A percentile compares a stretch with the other conserved stretches of the same genome.
Evolutionary conservation across 177 flowering plant genomes (phyloP).

Genomic region (Tripterygium wilfordii): DNA sequence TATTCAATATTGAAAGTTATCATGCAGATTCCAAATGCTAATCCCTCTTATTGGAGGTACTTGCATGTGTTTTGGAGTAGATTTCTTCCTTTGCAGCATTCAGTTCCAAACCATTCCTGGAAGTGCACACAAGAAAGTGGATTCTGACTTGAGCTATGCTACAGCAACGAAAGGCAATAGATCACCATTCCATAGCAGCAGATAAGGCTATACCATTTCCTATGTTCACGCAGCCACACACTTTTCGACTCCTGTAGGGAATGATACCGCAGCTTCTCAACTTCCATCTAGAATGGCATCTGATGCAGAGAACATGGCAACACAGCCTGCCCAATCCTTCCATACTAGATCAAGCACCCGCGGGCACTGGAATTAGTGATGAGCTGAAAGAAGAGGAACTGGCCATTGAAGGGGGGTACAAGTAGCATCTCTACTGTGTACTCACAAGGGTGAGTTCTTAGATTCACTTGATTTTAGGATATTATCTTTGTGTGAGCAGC

Average conservation of each 20-base stretch:
- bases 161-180: slow-evolving; percentile 18
- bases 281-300: slow-evolving; percentile 17
- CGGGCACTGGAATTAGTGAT: slow-evolving; percentile 15
- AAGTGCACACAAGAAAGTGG: slow-evolving; percentile 21
- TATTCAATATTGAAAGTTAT: too few species aligned
- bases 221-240: slow-evolving; percentile 23
- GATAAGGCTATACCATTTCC: slow-evolving; percentile 21
- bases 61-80: too few species aligned
- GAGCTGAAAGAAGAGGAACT: slow-evolving; percentile 35
- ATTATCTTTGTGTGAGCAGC: too few species aligned
- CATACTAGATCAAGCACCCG: slow-evolving; percentile 21
- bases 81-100: too few species aligned
- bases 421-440: slow-evolving; percentile 58
- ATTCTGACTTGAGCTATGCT: slow-evolving; percentile 21
- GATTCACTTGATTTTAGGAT: too few species aligned
- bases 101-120: slow-evolving; percentile 14
- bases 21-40: too few species aligned
- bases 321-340: slow-evolving; percentile 18
- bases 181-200: slow-evolving; percentile 20
- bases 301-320: slow-evolving; percentile 16
- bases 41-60: too few species aligned
- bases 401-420: slow-evolving; percentile 53
- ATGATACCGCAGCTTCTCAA: slow-evolving; percentile 16
- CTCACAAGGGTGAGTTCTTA: slow-evolving; percentile 57
- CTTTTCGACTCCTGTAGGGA: slow-evolving; percentile 15